A percentile compares a stretch with the other conserved stretches of the same genome.
Conservation (phyloP, 2,329 filamentous ascomycete genomes). For the Acrocalymma vagum region DNA sequence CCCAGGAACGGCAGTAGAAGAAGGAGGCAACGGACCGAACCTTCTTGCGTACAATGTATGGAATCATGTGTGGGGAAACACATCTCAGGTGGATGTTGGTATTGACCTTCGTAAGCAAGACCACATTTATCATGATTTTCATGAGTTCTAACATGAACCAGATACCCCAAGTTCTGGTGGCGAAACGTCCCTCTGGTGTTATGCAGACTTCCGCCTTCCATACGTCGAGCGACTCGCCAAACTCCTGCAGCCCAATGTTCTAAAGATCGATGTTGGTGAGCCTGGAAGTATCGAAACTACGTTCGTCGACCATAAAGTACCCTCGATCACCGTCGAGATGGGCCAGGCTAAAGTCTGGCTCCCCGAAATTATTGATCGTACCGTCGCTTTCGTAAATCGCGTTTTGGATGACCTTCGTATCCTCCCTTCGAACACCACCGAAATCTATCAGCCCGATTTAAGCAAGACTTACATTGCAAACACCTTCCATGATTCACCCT, state of each 20-base stretch:
- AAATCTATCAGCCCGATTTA: constrained; percentile 37
- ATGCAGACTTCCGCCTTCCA: constrained; percentile 47
- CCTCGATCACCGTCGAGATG: constrained; percentile 50
- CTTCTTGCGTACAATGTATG: constrained; percentile 47
- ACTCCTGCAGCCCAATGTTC: constrained; percentile 48
- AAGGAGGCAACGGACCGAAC: constrained; percentile 35
- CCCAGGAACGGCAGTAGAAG: constrained; percentile 32
- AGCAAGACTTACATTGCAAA: constrained; percentile 41
- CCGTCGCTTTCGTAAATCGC: constrained; percentile 37
- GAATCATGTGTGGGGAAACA: constrained; percentile 49
- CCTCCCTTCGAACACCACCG: constrained; percentile 37
- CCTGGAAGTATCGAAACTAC: constrained; percentile 51
- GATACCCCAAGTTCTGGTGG: constrained; percentile 48
- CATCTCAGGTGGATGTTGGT: constrained; percentile 48
- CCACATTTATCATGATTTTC: not conserved
- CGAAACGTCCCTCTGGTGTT: constrained; percentile 49
- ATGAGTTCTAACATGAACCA: constrained; percentile 6
- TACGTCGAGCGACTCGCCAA: constrained; percentile 51
- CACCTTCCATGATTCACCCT: constrained; percentile 36
- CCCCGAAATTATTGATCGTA: constrained; percentile 42
- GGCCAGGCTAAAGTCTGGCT: constrained; percentile 50
- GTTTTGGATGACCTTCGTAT: constrained; percentile 31
- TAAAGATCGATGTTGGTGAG: constrained; percentile 51
- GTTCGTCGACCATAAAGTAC: constrained; percentile 44
- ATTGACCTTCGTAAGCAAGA: constrained; percentile 41